Conservation (phyloP, 1,284 basidiomycete species). For the Dichomitus squalens region DNA sequence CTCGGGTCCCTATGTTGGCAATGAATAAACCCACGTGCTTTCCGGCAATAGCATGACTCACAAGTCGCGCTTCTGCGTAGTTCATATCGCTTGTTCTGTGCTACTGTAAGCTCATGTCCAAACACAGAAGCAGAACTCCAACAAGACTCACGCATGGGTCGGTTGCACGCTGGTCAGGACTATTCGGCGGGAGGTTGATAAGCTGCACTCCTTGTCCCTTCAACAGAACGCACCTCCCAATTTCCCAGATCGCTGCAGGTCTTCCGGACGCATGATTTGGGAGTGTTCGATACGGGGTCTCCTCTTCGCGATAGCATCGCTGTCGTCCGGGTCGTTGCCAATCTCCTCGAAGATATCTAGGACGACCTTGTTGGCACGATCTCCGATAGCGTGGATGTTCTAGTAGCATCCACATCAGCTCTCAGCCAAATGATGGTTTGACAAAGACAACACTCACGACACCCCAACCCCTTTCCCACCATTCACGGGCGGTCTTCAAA, state of each 20-base stretch:
- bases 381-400: slow-evolving; percentile 93
- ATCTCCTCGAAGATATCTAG: slow-evolving; percentile 78
- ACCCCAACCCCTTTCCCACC: slow-evolving; percentile 68
- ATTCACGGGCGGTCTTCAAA: slow-evolving; percentile 2
- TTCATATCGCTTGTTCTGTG: slow-evolving; percentile 87
- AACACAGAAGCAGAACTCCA: neutral
- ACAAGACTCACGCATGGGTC: slow-evolving; percentile 74
- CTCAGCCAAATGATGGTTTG: no score
- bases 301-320: slow-evolving; percentile 42
- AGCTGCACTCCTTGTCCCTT: neutral
- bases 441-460: slow-evolving; percentile 47
- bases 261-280: slow-evolving; percentile 77
- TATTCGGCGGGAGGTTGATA: slow-evolving; percentile 31
- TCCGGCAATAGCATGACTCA: slow-evolving; percentile 32
- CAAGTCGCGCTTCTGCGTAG: slow-evolving; percentile 82
- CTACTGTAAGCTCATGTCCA: slow-evolving; percentile 1
- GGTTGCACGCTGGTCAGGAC: slow-evolving; percentile 94
- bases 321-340: slow-evolving; percentile 28
- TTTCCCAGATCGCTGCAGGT: slow-evolving; percentile 68
- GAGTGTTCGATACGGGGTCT: slow-evolving; percentile 89
- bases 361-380: slow-evolving; percentile 81
- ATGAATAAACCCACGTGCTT: neutral
- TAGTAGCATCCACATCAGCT: slow-evolving; percentile 31
- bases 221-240: slow-evolving; percentile 65
- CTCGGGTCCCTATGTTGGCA: slow-evolving; percentile 60